Evolutionary conservation across 345 rosid species (phyloP).

Genomic region (Geranium rotundifolium): DNA sequence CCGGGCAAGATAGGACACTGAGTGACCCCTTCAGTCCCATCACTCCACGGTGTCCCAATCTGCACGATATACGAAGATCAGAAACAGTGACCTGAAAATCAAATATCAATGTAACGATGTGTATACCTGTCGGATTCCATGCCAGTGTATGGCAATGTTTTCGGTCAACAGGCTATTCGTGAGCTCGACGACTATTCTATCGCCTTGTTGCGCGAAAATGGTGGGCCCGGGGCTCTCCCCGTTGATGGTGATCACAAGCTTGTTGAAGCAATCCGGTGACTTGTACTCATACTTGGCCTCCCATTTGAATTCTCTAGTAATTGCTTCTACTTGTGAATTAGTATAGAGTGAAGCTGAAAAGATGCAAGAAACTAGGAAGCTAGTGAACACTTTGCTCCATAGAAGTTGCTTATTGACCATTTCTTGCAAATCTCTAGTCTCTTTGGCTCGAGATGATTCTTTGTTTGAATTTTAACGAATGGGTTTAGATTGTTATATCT

Average conservation of each 20-base stretch:
- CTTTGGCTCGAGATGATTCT: too few relatives aligned
- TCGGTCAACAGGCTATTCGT: conserved; percentile 64
- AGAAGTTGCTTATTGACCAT: too few relatives aligned
- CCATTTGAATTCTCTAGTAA: conserved; percentile 41
- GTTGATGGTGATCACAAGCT: conserved; percentile 67
- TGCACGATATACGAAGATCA: conserved; percentile 8
- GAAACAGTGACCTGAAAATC: neutral
- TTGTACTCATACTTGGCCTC: conserved; percentile 49
- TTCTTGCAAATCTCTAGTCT: too few relatives aligned
- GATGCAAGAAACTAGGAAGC: too few relatives aligned
- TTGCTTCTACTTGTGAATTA: neutral
- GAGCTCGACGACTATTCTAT: conserved; percentile 50
- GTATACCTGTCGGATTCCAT: conserved; percentile 78
- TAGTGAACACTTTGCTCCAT: too few relatives aligned
- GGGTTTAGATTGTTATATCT: too few relatives aligned
- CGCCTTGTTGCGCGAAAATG: conserved; percentile 54
- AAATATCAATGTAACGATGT: neutral
- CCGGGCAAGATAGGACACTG: conserved; percentile 82
- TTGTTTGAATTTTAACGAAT: too few relatives aligned
- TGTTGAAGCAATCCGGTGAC: conserved; percentile 65
- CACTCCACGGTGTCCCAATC: conserved; percentile 90
- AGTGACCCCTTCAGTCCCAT: conserved; percentile 82
- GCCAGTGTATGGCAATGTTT: conserved; percentile 92
- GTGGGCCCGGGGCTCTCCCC: conserved; percentile 92
- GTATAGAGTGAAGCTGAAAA: too few relatives aligned